Evolutionary conservation across 2,329 filamentous ascomycete genomes (phyloP).

Genomic region (Myriangium duriaei): DNA sequence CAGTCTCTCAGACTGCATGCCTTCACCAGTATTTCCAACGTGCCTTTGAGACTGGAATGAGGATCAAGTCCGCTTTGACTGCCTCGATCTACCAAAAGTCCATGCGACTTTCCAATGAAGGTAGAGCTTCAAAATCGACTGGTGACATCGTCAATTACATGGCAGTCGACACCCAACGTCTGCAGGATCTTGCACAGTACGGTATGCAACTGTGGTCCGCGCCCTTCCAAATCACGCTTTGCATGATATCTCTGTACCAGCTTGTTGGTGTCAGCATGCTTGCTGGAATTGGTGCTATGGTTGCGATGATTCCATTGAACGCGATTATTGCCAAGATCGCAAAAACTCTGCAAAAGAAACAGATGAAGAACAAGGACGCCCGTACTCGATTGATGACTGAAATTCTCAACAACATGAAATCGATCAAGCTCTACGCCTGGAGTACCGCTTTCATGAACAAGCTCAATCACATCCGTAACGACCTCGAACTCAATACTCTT

Average conservation of each 20-base stretch:
- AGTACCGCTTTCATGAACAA: conserved; percentile 95
- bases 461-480: conserved; percentile 89
- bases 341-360: conserved; percentile 85
- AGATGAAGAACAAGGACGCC: conserved; percentile 99
- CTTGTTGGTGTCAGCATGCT: conserved; percentile 94
- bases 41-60: conserved; percentile 91
- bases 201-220: conserved; percentile 94
- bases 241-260: conserved; percentile 91
- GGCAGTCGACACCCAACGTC: conserved; percentile 91
- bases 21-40: conserved; percentile 97
- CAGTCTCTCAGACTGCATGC: conserved; percentile 73
- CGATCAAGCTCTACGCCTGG: conserved; percentile 96
- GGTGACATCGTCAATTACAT: conserved; percentile 99
- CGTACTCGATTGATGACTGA: conserved; percentile 90
- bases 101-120: conserved; percentile 82
- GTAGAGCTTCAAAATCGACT: conserved; percentile 74
- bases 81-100: conserved; percentile 90
- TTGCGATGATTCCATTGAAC: conserved; percentile 94
- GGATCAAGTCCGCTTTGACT: conserved; percentile 81
- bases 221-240: conserved; percentile 89
- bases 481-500: conserved; percentile 86
- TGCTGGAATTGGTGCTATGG: conserved; percentile 86
- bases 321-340: conserved; percentile 83
- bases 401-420: conserved; percentile 99
- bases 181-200: conserved; percentile 91